phyloP scores from a whole-genome alignment of 1,284 basidiomycete genomes.

The Termitomyces sp. region DNA sequence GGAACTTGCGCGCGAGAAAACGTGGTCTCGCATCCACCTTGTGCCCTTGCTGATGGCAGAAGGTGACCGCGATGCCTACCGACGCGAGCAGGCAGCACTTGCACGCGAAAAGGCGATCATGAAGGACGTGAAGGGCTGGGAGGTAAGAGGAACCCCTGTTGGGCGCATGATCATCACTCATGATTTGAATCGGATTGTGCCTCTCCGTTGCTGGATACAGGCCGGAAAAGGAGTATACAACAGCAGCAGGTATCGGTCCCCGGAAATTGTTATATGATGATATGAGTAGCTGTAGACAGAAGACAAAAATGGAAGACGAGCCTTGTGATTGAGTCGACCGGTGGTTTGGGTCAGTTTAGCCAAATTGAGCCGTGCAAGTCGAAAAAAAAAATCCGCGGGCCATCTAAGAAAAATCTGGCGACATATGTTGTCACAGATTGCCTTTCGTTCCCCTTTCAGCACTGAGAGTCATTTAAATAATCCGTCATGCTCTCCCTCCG shows the following conservation, averaged over 20 bases:
- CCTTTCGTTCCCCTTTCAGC: not conserved
- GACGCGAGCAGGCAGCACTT: conserved; percentile 75
- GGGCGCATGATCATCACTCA: conserved; percentile 18
- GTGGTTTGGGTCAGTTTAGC: conserved; percentile 5
- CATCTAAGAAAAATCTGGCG: not conserved
- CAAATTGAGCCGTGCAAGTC: not conserved
- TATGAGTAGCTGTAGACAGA: not conserved
- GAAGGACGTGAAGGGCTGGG: conserved; percentile 93
- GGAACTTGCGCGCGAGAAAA: conserved; percentile 90
- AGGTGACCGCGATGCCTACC: conserved; percentile 86
- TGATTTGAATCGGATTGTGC: conserved; percentile 24
- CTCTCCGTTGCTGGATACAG: conserved; percentile 20
- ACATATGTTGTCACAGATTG: conserved; percentile 16
- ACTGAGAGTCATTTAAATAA: no score
- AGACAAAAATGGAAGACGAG: conserved; percentile 6
- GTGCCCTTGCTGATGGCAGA: conserved; percentile 91
- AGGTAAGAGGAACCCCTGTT: conserved; percentile 57
- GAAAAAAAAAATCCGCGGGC: not conserved
- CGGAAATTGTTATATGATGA: conserved; percentile 52
- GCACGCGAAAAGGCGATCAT: conserved; percentile 89
- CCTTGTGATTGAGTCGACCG: not conserved
- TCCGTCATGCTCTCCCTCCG: no score
- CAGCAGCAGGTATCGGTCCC: conserved; percentile 73
- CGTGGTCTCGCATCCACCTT: conserved; percentile 94
- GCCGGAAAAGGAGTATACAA: conserved; percentile 73